Evolutionary conservation across 495 filamentous ascomycete species (phyloP).

Genomic region (Staphylotrichum longicolle): DNA sequence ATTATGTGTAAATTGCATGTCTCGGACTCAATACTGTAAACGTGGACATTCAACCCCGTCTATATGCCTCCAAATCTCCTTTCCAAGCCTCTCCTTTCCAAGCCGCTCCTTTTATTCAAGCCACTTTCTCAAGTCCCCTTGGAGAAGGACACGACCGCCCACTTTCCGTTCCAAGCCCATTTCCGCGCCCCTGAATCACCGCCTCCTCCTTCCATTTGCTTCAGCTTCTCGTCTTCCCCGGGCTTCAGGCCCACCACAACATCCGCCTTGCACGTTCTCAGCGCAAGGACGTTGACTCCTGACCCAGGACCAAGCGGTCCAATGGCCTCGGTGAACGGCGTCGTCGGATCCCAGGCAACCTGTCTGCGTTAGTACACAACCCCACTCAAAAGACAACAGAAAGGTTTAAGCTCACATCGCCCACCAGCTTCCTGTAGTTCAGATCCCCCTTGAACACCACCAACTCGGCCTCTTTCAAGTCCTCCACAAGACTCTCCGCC

Average conservation of each 20-base stretch:
- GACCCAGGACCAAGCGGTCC: conserved; percentile 79
- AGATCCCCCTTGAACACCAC: conserved; percentile 96
- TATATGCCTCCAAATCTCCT: neutral
- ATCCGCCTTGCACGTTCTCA: conserved; percentile 95
- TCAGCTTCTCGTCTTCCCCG: conserved; percentile 78
- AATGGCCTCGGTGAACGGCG: conserved; percentile 79
- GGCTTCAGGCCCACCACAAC: conserved; percentile 83
- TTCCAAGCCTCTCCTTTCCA: no score
- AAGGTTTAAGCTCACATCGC: conserved; percentile 62
- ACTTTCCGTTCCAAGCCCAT: conserved; percentile 98
- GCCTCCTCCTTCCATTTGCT: conserved; percentile 62
- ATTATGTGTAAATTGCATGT: neutral
- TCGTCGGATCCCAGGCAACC: conserved; percentile 84
- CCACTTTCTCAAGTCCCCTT: conserved; percentile 33
- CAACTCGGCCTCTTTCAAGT: conserved; percentile 81
- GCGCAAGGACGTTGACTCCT: conserved; percentile 74
- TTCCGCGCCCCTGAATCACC: conserved; percentile 70
- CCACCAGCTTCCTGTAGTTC: conserved; percentile 89
- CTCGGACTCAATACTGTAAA: neutral
- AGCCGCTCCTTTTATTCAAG: neutral
- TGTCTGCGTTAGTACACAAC: conserved; percentile 29
- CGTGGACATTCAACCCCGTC: neutral
- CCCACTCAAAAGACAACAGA: neutral
- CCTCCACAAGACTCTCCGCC: conserved; percentile 65
- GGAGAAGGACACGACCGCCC: conserved; percentile 89